phyloP scores from a whole-genome alignment of 2,329 filamentous ascomycete genomes.

The Aspergillus amoenus region DNA sequence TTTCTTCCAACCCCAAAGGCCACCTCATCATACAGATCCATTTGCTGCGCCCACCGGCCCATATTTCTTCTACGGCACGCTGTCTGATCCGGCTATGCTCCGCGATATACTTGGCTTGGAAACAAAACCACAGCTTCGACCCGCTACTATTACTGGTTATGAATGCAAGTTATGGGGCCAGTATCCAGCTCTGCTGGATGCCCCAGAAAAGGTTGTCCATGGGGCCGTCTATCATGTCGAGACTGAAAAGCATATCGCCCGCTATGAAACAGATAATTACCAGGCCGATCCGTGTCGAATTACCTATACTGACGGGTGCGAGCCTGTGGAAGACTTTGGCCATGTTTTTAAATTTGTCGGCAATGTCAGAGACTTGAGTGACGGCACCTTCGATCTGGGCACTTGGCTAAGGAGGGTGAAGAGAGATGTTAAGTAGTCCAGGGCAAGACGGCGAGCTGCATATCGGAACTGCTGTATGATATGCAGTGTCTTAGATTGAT shows the following conservation, averaged over 20 bases:
- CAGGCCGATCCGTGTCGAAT: slow-evolving; percentile 15
- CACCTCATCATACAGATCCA: background rate
- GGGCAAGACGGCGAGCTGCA: background rate
- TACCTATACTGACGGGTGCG: slow-evolving; percentile 17
- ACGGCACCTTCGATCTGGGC: slow-evolving; percentile 20
- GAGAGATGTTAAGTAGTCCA: background rate
- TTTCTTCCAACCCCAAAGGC: slow-evolving; percentile 11
- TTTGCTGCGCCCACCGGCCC: slow-evolving; percentile 19
- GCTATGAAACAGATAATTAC: slow-evolving; percentile 26
- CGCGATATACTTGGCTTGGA: slow-evolving; percentile 24
- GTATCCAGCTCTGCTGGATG: slow-evolving; percentile 27
- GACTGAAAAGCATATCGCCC: slow-evolving; percentile 21
- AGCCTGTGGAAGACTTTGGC: slow-evolving; percentile 13
- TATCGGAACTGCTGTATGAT: background rate
- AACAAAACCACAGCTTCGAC: slow-evolving; percentile 17
- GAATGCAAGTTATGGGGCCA: slow-evolving; percentile 30
- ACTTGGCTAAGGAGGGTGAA: slow-evolving; percentile 18
- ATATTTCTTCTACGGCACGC: slow-evolving; percentile 41
- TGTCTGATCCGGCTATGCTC: slow-evolving; percentile 32
- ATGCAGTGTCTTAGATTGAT: background rate
- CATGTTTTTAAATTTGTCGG: slow-evolving; percentile 23
- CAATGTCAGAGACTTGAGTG: slow-evolving; percentile 18
- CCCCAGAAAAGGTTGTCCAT: slow-evolving; percentile 17
- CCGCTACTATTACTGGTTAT: slow-evolving; percentile 25
- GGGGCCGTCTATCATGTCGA: slow-evolving; percentile 25